These are phyloP conservation scores for Dichotomocladium elegans DNA, from an alignment of 371 early-diverging fungal species.

Conservation along the genomic window DNA sequence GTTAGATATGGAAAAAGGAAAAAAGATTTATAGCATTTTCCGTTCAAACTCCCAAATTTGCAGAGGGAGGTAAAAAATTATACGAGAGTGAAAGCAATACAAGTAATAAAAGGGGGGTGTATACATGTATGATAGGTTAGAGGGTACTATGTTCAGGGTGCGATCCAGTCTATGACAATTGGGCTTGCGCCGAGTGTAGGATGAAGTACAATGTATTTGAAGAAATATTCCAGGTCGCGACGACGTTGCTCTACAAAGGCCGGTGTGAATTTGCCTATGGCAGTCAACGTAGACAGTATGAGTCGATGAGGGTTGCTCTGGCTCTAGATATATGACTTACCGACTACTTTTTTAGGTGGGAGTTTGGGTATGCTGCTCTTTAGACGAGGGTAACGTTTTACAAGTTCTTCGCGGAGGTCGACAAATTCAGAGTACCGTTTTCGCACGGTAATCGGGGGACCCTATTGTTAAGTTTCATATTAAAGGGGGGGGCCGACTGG, in stretches of 20 bases:
- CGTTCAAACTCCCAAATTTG: too few species aligned
- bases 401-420: conserved; percentile 36
- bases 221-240: conserved; percentile 55
- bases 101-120: background rate
- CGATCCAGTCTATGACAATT: conserved; percentile 43
- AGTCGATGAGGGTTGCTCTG: too few species aligned
- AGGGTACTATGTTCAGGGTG: conserved; percentile 19
- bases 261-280: conserved; percentile 43
- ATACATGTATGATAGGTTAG: background rate
- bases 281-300: too few species aligned
- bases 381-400: conserved; percentile 33
- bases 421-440: conserved; percentile 60
- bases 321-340: too few species aligned
- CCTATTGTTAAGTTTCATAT: conserved; percentile 15
- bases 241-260: conserved; percentile 51
- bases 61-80: too few species aligned
- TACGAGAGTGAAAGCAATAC: too few species aligned
- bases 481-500: background rate
- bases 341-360: conserved; percentile 54
- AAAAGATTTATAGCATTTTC: too few species aligned
- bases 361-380: conserved; percentile 49
- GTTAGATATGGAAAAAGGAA: too few species aligned
- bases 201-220: conserved; percentile 51
- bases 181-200: conserved; percentile 45
- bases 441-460: conserved; percentile 39